A percentile compares a stretch with the other conserved stretches of the same genome.
These are phyloP conservation scores for Serpula lacrymans DNA, from an alignment of 768 basidiomycete genomes.

Conservation along the genomic window DNA sequence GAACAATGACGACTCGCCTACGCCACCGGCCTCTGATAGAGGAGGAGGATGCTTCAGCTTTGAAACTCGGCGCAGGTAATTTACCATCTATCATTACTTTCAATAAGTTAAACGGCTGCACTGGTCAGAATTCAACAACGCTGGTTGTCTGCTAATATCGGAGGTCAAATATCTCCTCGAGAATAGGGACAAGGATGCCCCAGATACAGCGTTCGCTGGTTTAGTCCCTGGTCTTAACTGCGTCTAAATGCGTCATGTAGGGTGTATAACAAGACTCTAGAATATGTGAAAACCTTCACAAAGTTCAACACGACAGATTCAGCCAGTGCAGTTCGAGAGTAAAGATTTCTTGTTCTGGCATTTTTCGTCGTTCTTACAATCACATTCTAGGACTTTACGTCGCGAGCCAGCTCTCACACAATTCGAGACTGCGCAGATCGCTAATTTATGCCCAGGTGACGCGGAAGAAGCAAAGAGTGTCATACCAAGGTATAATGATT, in stretches of 20 bases:
- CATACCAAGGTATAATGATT: conserved; percentile 65
- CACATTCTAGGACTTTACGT: conserved; percentile 59
- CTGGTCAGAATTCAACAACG: conserved; percentile 79
- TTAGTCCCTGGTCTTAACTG: neutral
- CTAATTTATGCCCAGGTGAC: conserved; percentile 84
- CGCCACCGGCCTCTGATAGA: conserved; percentile 65
- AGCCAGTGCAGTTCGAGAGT: conserved; percentile 87
- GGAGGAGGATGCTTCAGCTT: conserved; percentile 81
- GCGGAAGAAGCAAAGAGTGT: conserved; percentile 92
- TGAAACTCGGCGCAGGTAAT: conserved; percentile 77
- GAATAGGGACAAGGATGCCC: conserved; percentile 83
- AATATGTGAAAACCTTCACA: conserved; percentile 88
- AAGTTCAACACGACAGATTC: conserved; percentile 87
- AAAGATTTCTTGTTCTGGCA: conserved; percentile 22
- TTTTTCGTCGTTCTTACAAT: conserved; percentile 3
- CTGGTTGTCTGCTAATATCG: conserved; percentile 85
- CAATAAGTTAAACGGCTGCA: conserved; percentile 1
- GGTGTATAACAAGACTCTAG: conserved; percentile 90
- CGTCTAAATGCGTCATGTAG: conserved; percentile 34
- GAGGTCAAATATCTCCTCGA: conserved; percentile 91
- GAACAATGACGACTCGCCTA: conserved; percentile 57
- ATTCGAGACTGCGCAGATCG: conserved; percentile 91
- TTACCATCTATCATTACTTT: neutral
- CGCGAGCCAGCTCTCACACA: conserved; percentile 79
- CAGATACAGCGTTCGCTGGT: conserved; percentile 71